These are phyloP conservation scores for Hericium erinaceus DNA, from an alignment of 768 basidiomycete species.

Conservation along the genomic window DNA sequence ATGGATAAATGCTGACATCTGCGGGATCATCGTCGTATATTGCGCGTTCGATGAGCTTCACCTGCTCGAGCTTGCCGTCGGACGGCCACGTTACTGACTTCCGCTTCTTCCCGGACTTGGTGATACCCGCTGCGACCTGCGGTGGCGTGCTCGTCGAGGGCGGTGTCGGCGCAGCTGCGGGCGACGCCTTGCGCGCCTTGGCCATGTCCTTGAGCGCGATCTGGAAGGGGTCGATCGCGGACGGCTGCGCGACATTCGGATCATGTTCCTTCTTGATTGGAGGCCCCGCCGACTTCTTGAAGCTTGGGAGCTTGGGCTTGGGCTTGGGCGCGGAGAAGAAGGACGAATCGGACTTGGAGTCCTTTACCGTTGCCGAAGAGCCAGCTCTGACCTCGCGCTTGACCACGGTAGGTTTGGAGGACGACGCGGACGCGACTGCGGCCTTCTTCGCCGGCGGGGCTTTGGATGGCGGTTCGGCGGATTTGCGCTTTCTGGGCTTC, in stretches of 20 bases:
- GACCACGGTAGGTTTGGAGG: slow-evolving; percentile 30
- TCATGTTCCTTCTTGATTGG: slow-evolving; percentile 42
- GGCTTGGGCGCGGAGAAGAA: slow-evolving; percentile 85
- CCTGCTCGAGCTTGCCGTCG: slow-evolving; percentile 61
- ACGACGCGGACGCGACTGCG: slow-evolving; percentile 38
- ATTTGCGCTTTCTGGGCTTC: slow-evolving; percentile 67
- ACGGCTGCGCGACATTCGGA: slow-evolving; percentile 62
- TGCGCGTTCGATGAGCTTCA: slow-evolving; percentile 77
- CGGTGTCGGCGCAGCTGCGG: slow-evolving; percentile 45
- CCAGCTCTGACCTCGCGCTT: slow-evolving; percentile 46
- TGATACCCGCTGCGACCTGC: slow-evolving; percentile 16
- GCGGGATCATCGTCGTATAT: slow-evolving; percentile 83
- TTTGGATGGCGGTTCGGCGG: slow-evolving; percentile 38
- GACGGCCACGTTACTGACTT: slow-evolving; percentile 76
- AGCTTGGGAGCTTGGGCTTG: slow-evolving; percentile 75
- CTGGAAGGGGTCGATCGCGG: slow-evolving; percentile 72
- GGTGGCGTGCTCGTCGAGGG: slow-evolving; percentile 31
- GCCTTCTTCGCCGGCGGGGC: slow-evolving; percentile 57
- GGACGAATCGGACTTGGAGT: slow-evolving; percentile 77
- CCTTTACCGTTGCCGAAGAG: slow-evolving; percentile 41
- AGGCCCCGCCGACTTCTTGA: slow-evolving; percentile 63
- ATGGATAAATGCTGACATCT: slow-evolving; percentile 62
- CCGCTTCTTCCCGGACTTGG: slow-evolving; percentile 47
- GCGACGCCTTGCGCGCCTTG: slow-evolving; percentile 52
- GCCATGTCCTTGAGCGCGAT: slow-evolving; percentile 77